Evolutionary conservation across 306 rosid species (phyloP).

Genomic region (Trifolium pratense): DNA sequence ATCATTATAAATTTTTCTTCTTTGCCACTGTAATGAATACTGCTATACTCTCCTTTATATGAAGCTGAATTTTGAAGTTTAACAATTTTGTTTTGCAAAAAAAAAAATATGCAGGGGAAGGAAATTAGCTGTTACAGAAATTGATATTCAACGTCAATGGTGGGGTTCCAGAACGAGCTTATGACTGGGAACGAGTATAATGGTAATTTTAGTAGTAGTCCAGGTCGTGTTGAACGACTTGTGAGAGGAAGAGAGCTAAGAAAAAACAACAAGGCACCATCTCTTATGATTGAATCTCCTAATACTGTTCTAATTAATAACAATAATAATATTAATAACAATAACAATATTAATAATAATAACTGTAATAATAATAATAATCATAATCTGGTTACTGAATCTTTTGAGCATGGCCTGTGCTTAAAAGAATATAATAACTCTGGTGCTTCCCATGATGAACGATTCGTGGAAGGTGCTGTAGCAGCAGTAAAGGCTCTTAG

Average conservation of each 20-base stretch:
- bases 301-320: constrained; percentile 39
- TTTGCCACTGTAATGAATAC: constrained; percentile 26
- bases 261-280: constrained; percentile 55
- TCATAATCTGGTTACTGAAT: constrained; percentile 45
- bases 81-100: constrained; percentile 35
- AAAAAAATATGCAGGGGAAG: constrained; percentile 63
- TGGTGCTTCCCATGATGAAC: constrained; percentile 45
- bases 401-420: constrained; percentile 55
- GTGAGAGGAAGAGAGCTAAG: constrained; percentile 66
- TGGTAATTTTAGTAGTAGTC: constrained; percentile 46
- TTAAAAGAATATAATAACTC: constrained; percentile 61
- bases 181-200: constrained; percentile 77
- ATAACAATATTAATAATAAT: constrained; percentile 27
- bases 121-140: constrained; percentile 40
- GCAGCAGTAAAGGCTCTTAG: constrained; percentile 45
- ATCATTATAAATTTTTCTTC: background rate
- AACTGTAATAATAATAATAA: constrained; percentile 28
- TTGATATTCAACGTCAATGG: constrained; percentile 50
- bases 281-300: constrained; percentile 53
- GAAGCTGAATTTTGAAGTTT: constrained; percentile 29
- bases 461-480: constrained; percentile 50
- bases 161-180: constrained; percentile 63
- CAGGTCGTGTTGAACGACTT: constrained; percentile 71
- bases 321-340: constrained; percentile 35
- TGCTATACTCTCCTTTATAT: constrained; percentile 26